Evolutionary conservation across 192 early-diverging fungal genomes (phyloP).

Genomic region (Umbelopsis isabellina): DNA sequence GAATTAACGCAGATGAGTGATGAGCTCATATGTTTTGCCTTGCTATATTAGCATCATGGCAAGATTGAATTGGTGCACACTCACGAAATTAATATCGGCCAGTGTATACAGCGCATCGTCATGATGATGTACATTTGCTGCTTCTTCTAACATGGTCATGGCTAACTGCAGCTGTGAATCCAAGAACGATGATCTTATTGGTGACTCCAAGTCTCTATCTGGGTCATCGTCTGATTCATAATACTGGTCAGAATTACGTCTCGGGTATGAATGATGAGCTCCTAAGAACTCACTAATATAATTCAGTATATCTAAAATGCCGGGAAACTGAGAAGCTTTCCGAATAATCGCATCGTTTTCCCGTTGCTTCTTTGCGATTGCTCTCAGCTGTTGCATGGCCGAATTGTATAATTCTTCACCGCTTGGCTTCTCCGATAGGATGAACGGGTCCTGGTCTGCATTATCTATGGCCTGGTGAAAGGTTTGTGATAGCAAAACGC

Average conservation of each 20-base stretch:
- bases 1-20: neutral
- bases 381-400: conserved; percentile 22
- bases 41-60: too few relatives aligned
- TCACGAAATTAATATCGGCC: conserved; percentile 77
- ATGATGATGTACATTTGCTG: conserved; percentile 50
- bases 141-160: conserved; percentile 44
- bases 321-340: neutral
- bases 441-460: neutral
- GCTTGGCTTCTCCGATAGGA: neutral
- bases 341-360: neutral
- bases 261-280: neutral
- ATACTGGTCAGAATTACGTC: neutral
- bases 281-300: conserved; percentile 19
- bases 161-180: neutral
- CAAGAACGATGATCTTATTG: neutral
- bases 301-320: neutral
- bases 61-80: conserved; percentile 29
- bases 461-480: neutral
- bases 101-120: conserved; percentile 64
- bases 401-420: conserved; percentile 24
- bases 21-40: neutral
- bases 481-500: neutral
- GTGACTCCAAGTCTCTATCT: neutral
- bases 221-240: neutral
- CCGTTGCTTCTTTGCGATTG: conserved; percentile 6